Evolutionary conservation across 2,329 filamentous ascomycete genomes (phyloP).

Genomic region (Ophiosphaerella herpotricha): DNA sequence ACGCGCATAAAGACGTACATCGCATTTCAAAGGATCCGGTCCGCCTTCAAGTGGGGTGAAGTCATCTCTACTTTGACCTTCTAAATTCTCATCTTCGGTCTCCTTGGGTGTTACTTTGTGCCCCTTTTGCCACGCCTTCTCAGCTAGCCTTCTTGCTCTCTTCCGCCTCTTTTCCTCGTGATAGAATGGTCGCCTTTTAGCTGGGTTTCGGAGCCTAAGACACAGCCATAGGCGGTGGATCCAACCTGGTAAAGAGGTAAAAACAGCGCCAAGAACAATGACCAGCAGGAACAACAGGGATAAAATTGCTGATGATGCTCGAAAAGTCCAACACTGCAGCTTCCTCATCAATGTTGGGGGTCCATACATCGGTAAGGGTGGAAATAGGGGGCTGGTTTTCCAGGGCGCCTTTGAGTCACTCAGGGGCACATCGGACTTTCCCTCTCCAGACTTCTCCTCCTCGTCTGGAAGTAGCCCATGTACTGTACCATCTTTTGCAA

Average conservation of each 20-base stretch:
- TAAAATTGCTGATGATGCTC: constrained; percentile 71
- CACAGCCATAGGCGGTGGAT: constrained; percentile 57
- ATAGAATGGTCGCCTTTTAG: constrained; percentile 68
- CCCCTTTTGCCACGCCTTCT: constrained; percentile 64
- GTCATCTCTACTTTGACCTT: constrained; percentile 52
- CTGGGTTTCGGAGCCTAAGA: constrained; percentile 64
- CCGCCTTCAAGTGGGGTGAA: constrained; percentile 80
- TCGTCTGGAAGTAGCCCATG: constrained; percentile 41
- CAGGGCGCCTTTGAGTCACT: constrained; percentile 61
- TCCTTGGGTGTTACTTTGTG: constrained; percentile 43
- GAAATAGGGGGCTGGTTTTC: constrained; percentile 80
- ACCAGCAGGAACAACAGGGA: constrained; percentile 77
- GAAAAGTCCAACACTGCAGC: constrained; percentile 69
- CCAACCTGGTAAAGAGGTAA: constrained; percentile 66
- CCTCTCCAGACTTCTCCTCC: constrained; percentile 39
- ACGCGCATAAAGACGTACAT: constrained; percentile 83
- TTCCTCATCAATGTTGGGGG: constrained; percentile 69
- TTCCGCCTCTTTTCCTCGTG: constrained; percentile 70
- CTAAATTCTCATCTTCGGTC: constrained; percentile 47
- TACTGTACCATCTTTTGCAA: constrained; percentile 50
- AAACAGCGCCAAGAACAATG: constrained; percentile 74
- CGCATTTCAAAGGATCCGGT: constrained; percentile 75
- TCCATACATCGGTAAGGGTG: constrained; percentile 80
- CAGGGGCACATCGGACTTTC: constrained; percentile 53
- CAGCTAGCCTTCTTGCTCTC: constrained; percentile 60